phyloP scores from a whole-genome alignment of 805 yeast genomes.

The Metschnikowia gruessii region DNA sequence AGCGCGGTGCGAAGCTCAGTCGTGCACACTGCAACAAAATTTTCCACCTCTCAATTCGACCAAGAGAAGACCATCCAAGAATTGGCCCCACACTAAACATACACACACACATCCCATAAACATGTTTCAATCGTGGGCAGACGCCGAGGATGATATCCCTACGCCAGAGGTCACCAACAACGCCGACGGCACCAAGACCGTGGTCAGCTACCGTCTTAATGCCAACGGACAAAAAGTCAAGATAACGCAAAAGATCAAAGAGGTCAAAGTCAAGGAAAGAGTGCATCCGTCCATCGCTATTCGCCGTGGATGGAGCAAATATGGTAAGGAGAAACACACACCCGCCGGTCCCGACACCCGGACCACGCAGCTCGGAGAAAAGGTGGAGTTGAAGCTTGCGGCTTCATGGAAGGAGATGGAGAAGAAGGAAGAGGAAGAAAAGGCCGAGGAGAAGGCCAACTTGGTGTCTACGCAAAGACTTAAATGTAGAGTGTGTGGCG shows the following conservation, averaged over 20 bases:
- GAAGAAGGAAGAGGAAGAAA: constrained; percentile 62
- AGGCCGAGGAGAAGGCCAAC: constrained; percentile 44
- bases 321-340: constrained; percentile 71
- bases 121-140: constrained; percentile 61
- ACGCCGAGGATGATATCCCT: constrained; percentile 67
- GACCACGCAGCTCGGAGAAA: constrained; percentile 88
- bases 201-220: constrained; percentile 70
- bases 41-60: constrained; percentile 2
- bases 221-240: constrained; percentile 81
- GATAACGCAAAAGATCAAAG: constrained; percentile 81
- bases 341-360: constrained; percentile 85
- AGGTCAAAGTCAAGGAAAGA: constrained; percentile 70
- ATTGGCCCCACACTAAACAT: too few species aligned
- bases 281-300: constrained; percentile 85
- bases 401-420: constrained; percentile 75
- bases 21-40: constrained; percentile 14
- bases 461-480: constrained; percentile 43
- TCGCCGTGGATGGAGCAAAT: constrained; percentile 84
- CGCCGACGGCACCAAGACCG: constrained; percentile 86
- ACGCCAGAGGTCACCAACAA: constrained; percentile 73
- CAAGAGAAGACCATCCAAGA: not conserved
- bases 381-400: constrained; percentile 70
- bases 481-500: constrained; percentile 88
- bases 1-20: constrained; percentile 1
- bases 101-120: constrained; percentile 1